These are phyloP conservation scores for Lactifluus pinguis DNA, from an alignment of 768 basidiomycete genomes.

Conservation along the genomic window DNA sequence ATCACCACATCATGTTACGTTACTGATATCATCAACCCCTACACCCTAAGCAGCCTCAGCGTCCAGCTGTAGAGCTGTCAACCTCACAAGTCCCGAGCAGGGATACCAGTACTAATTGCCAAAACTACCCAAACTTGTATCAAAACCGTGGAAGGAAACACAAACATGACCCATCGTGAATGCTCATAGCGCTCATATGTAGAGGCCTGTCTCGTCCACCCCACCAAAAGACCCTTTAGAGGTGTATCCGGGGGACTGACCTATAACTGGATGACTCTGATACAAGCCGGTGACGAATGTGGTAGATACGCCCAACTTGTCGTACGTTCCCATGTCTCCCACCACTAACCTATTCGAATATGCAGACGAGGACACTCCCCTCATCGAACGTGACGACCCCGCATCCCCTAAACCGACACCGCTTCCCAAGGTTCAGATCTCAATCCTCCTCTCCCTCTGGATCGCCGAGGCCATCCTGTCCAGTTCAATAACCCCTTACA, in stretches of 20 bases:
- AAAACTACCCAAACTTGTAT: too few species aligned
- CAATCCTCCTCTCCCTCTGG: constrained; percentile 34
- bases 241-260: constrained; percentile 16
- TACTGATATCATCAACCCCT: too few species aligned
- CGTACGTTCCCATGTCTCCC: background rate
- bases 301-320: constrained; percentile 28
- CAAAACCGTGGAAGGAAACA: too few species aligned
- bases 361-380: background rate
- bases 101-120: too few species aligned
- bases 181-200: too few species aligned
- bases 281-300: constrained; percentile 25
- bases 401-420: constrained; percentile 27
- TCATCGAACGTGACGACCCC: background rate
- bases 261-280: constrained; percentile 38
- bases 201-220: too few species aligned
- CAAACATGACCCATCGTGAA: too few species aligned
- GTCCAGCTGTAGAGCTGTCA: too few species aligned
- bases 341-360: background rate
- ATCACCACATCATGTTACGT: too few species aligned
- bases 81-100: too few species aligned
- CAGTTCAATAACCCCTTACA: constrained; percentile 41
- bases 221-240: too few species aligned
- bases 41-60: too few species aligned
- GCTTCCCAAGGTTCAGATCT: constrained; percentile 37
- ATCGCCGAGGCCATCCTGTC: constrained; percentile 41